Evolutionary conservation across 805 yeast genomes (phyloP).

Genomic region (Myxozyma nipponensis): DNA sequence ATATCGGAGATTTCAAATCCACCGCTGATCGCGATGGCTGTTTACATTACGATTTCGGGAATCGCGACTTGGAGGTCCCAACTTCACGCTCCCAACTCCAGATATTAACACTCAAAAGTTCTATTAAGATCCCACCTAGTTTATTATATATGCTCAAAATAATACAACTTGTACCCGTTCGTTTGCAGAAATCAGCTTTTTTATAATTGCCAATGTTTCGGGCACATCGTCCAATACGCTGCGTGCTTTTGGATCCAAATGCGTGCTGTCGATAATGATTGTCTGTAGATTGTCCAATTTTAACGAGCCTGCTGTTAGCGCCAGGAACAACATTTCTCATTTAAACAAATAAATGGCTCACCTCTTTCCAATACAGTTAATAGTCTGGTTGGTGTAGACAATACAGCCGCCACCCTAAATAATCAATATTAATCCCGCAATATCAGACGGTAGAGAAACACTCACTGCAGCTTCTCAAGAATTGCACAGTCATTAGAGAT

Average conservation of each 20-base stretch:
- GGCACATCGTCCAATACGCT: constrained; percentile 24
- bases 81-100: neutral
- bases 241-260: constrained; percentile 18
- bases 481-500: constrained; percentile 10
- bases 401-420: constrained; percentile 6
- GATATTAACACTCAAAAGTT: too few relatives aligned
- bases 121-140: neutral
- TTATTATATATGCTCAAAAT: constrained; percentile 1
- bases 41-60: too few relatives aligned
- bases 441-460: too few relatives aligned
- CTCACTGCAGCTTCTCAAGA: constrained; percentile 10
- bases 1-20: too few relatives aligned
- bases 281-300: constrained; percentile 5
- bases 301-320: neutral
- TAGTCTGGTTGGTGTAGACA: constrained; percentile 18
- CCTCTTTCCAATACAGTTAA: constrained; percentile 4
- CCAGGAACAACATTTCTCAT: too few relatives aligned
- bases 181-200: neutral
- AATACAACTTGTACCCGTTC: neutral
- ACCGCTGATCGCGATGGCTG: too few relatives aligned
- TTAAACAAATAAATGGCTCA: neutral
- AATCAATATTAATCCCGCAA: too few relatives aligned
- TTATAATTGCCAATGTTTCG: constrained; percentile 15
- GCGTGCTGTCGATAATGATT: constrained; percentile 20
- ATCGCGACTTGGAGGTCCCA: too few relatives aligned